Base-by-base conservation (phyloP, 108 stramenopile genomes). In the Skeletonema grethae region DNA sequence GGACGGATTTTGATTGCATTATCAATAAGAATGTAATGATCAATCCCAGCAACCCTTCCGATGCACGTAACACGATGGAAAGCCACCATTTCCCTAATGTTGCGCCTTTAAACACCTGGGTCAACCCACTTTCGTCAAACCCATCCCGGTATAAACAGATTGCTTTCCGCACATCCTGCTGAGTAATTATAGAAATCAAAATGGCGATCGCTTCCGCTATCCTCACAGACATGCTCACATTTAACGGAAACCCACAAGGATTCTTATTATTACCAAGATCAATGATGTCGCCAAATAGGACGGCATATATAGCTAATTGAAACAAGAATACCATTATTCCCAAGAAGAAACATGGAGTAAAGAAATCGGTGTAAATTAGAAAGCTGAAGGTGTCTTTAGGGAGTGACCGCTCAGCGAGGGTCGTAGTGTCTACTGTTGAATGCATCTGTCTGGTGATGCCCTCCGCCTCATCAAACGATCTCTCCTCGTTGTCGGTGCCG, bases 341-440 rank as follows among this genome's bases (percentile, higher is more conserved):
- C 67, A 35, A 63, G 0, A 13, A 50, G 57, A 32, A 75, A 15
- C 36, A 36, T 16, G 11, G 7, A 20, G 36, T 61, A 10, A 60
- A 29, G 13, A 13, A 29, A 25, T 20, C 7, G 29, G 30, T 3
- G 57, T 57, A 36, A 31, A 69, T 61, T 15, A 68, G 41, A 18
- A 75, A 68, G 29, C 55, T 57, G 24, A 68, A 75, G 22, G 74
- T 60, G 34, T 69, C 74, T 20, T 50, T 3, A 3, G 64, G 45
- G 12, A 65, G 63, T 34, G 5, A 6, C 34, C 34, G 34, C 6
- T 34, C 34, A 34, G 34, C n/a, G 6, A 34, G 25, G 1, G 25
- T 34, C 32, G 32, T 34, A 34, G 32, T 34, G 3, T 34, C 32
- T n/a, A n/a, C n/a, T 32, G 32, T 34, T 34, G 32, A 34, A 34